Evolutionary conservation across 192 early-diverging fungal species (phyloP).

Genomic region (Funneliformis geosporum): DNA sequence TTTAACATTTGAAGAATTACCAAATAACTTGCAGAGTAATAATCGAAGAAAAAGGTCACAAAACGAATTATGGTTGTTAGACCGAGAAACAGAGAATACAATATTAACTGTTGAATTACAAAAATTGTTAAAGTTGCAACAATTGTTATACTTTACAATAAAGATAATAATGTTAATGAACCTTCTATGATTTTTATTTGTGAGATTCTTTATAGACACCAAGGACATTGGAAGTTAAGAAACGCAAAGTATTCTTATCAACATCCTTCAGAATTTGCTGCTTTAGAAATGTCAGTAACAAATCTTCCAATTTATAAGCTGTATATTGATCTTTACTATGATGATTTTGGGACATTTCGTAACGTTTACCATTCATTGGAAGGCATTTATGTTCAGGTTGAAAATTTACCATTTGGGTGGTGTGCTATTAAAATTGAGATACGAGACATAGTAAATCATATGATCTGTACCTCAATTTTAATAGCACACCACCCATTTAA

Average conservation of each 20-base stretch:
- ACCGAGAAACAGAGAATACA: background rate
- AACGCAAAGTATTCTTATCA: background rate
- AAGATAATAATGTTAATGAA: slow-evolving; percentile 1
- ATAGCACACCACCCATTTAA: no score
- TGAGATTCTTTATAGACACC: background rate
- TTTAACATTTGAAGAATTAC: background rate
- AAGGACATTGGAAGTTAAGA: background rate
- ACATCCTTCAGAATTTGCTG: background rate
- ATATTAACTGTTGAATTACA: no score
- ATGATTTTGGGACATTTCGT: background rate
- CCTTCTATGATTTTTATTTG: background rate
- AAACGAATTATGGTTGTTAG: background rate
- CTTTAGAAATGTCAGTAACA: background rate
- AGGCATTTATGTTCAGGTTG: background rate
- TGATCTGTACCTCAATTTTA: no score
- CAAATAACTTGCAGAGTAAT: background rate
- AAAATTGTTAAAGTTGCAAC: background rate
- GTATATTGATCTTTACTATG: background rate
- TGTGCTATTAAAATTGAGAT: no score
- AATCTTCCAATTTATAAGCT: slow-evolving; percentile 1
- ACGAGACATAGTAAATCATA: no score
- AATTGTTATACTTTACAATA: background rate
- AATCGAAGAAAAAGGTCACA: background rate
- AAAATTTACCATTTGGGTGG: slow-evolving; percentile 6
- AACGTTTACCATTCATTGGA: background rate